Evolutionary conservation across 352 stramenopile genomes (phyloP).

Genomic region (Phytopythium vexans): DNA sequence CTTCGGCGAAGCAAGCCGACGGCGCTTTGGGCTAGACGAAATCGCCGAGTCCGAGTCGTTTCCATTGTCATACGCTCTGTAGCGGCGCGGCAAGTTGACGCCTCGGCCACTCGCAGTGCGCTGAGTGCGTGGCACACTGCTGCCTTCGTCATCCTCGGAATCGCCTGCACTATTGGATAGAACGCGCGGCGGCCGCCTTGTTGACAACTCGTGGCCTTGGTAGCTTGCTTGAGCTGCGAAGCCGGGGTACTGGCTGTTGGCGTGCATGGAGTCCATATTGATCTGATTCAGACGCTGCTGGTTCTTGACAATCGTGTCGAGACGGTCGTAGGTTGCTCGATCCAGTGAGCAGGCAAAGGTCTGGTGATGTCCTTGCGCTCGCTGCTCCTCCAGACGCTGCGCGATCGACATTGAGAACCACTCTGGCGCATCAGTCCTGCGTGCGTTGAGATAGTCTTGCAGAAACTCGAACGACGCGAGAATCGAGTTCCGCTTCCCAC

Average conservation of each 20-base stretch:
- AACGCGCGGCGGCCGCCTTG: conserved; percentile 1
- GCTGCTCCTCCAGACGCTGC: conserved; percentile 29
- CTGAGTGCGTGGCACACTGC: no score
- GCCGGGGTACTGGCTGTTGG: conserved; percentile 13
- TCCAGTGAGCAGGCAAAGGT: conserved; percentile 30
- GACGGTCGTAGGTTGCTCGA: conserved; percentile 22
- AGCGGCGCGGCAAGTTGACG: no score
- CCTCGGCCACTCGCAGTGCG: no score
- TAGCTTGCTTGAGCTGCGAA: conserved; percentile 12
- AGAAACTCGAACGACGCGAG: conserved; percentile 29
- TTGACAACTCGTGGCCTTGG: conserved; percentile 18
- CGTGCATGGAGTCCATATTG: conserved; percentile 9
- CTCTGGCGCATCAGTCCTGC: conserved; percentile 26
- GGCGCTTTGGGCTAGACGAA: no score
- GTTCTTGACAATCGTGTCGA: conserved; percentile 24
- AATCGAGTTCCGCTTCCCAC: conserved; percentile 30
- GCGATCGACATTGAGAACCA: conserved; percentile 36
- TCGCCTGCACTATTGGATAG: no score
- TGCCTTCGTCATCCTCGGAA: no score
- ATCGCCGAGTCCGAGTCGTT: no score
- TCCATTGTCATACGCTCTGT: no score
- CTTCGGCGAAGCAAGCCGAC: conserved; percentile 1
- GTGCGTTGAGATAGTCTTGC: conserved; percentile 20
- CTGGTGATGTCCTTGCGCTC: conserved; percentile 26
- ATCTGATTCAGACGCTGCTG: not conserved